These are phyloP conservation scores for Citropsis articulata DNA, from an alignment of 345 rosid genomes.

Conservation along the genomic window DNA sequence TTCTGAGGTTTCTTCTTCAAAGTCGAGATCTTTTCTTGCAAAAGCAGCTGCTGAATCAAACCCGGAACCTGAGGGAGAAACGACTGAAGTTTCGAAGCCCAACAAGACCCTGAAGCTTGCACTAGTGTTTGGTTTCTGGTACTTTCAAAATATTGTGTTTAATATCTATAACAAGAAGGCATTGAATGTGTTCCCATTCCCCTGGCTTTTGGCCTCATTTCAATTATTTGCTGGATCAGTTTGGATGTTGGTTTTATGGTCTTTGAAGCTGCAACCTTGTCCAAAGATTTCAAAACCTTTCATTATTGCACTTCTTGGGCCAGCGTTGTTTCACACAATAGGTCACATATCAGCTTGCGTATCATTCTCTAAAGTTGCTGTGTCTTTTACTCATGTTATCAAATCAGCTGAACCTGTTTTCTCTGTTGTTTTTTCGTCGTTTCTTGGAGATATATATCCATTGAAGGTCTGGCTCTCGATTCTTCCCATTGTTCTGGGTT, in stretches of 20 bases:
- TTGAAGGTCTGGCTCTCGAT: constrained; percentile 88
- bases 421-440: constrained; percentile 85
- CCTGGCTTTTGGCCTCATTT: constrained; percentile 96
- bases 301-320: constrained; percentile 86
- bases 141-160: constrained; percentile 88
- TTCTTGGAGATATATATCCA: constrained; percentile 86
- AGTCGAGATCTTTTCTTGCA: constrained; percentile 36
- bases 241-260: constrained; percentile 91
- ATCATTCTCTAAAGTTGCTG: constrained; percentile 96
- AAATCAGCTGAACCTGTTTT: constrained; percentile 98
- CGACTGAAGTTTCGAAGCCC: constrained; percentile 23
- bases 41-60: constrained; percentile 46
- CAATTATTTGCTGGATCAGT: constrained; percentile 88
- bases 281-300: constrained; percentile 84
- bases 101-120: constrained; percentile 67
- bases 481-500: constrained; percentile 88
- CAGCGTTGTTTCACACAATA: constrained; percentile 90
- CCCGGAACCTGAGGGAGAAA: constrained; percentile 36
- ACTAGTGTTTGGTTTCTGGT: constrained; percentile 81
- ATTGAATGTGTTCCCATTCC: constrained; percentile 80
- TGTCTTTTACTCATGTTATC: constrained; percentile 95
- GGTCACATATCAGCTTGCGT: constrained; percentile 98
- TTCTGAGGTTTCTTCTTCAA: constrained; percentile 31
- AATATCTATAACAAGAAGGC: constrained; percentile 93
- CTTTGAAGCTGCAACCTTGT: constrained; percentile 70